Base-by-base conservation (phyloP, 1,139 yeast species). In the Nakaseomyces delphensis region DNA sequence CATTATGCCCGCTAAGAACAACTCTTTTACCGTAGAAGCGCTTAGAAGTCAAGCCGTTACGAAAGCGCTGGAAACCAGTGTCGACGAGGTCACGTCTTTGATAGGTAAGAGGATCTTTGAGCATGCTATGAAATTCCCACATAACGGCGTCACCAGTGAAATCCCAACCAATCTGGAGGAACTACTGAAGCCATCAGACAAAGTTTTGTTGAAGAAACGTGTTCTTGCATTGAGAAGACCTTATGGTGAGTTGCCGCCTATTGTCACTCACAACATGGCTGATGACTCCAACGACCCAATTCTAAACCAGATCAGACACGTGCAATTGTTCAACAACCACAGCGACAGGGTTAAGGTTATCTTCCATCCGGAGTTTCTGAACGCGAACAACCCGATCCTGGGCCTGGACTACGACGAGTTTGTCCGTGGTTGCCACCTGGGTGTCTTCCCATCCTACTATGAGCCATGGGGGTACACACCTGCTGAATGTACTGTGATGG, bases 401-500 rank as follows among this genome's bases (percentile, higher is more conserved):
- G 83, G 95, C 15, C 70, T 89, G 47, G 97, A 89, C 64, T 89
- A 89, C 62, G 97, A 89, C 59, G 97, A 89, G 63, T 89, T 89
- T 65, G 97, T 89, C 31, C 77, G 97, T 55, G 97, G 97, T 47
- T 87, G 96, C 64, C 97, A 89, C 65, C 70, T 89, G 67, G 97
- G 97, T 62, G 95, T 89, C 41, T 89, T 89, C 79, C 97, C 97
- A 38, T 86, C 96, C 0, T 89, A 89, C 67, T 89, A 89, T 60
- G 97, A 89, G 66, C 97, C 97, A 5, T 89, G 97, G 97, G 97
- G 97, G 29, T 89, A 89, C 66, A 89, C 97, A 6, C 97, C 97
- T 4, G 96, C 96, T 7, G 97, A 89, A 63, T 89, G 97, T 70
- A 89, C 97, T 1, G 97, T 89, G 28, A 89, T 89, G 97, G 97